Evolutionary conservation across 2,329 filamentous ascomycete species (phyloP).

Genomic region (Colletotrichum magnum): DNA sequence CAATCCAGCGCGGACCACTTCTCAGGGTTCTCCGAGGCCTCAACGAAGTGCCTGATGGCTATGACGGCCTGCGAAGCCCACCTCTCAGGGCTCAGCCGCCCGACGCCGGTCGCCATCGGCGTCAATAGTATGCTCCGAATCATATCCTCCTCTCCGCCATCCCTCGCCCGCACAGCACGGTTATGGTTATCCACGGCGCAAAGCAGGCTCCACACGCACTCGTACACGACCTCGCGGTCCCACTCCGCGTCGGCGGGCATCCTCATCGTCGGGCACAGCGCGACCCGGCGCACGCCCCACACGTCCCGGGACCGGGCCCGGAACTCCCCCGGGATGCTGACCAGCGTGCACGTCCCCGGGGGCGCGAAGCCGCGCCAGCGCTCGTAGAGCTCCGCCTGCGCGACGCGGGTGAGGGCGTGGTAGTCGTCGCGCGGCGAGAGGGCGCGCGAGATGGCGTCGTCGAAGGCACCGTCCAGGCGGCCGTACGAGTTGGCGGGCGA

Average conservation of each 20-base stretch:
- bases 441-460: slow-evolving; percentile 65
- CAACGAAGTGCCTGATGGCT: slow-evolving; percentile 66
- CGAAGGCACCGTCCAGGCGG: slow-evolving; percentile 67
- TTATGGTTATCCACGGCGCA: slow-evolving; percentile 65
- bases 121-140: slow-evolving; percentile 65
- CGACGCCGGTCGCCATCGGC: slow-evolving; percentile 65
- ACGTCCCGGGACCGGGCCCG: slow-evolving; percentile 49
- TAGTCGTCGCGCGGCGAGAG: slow-evolving; percentile 62
- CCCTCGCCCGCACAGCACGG: slow-evolving; percentile 42
- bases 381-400: slow-evolving; percentile 60
- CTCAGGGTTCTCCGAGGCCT: slow-evolving; percentile 58
- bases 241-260: slow-evolving; percentile 59
- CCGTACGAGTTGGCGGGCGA: slow-evolving; percentile 70
- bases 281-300: slow-evolving; percentile 60
- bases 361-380: slow-evolving; percentile 65
- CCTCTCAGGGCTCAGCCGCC: slow-evolving; percentile 57
- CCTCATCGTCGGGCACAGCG: slow-evolving; percentile 69
- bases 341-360: slow-evolving; percentile 64
- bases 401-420: slow-evolving; percentile 60
- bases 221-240: slow-evolving; percentile 68
- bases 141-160: slow-evolving; percentile 38
- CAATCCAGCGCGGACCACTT: slow-evolving; percentile 59
- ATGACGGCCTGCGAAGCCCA: slow-evolving; percentile 67
- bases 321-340: slow-evolving; percentile 59
- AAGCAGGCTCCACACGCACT: slow-evolving; percentile 67